Conservation (phyloP, 2,329 filamentous ascomycete species). For the Sordariomycetes sp. region DNA sequence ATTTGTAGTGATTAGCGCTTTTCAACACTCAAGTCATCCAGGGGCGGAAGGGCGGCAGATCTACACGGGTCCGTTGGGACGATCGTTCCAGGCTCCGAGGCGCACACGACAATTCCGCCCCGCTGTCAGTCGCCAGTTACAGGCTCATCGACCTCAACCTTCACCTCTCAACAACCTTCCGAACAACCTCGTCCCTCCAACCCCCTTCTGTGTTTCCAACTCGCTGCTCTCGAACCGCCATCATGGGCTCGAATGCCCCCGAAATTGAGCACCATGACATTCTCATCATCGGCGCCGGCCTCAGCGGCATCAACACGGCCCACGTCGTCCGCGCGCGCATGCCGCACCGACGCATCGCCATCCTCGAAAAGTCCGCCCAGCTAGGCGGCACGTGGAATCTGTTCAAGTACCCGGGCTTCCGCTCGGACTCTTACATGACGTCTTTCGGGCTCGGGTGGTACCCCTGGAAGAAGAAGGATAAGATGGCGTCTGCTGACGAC, state of each 20-base stretch:
- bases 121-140: no score
- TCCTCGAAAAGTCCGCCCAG: constrained; percentile 54
- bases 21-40: no score
- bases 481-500: constrained; percentile 37
- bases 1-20: no score
- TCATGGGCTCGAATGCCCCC: neutral
- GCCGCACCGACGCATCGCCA: constrained; percentile 45
- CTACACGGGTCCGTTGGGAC: no score
- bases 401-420: constrained; percentile 68
- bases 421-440: constrained; percentile 54
- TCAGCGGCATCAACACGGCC: constrained; percentile 62
- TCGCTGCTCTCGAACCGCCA: neutral
- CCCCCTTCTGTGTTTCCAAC: neutral
- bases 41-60: no score
- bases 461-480: constrained; percentile 50
- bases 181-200: neutral
- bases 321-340: constrained; percentile 51
- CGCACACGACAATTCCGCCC: no score
- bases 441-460: constrained; percentile 62
- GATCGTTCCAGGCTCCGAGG: neutral
- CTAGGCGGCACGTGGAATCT: constrained; percentile 71
- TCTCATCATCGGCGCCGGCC: constrained; percentile 59
- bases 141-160: neutral
- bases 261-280: constrained; percentile 31
- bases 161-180: neutral